Evolutionary conservation across 805 yeast species (phyloP).

Genomic region (Blastobotrys americana): DNA sequence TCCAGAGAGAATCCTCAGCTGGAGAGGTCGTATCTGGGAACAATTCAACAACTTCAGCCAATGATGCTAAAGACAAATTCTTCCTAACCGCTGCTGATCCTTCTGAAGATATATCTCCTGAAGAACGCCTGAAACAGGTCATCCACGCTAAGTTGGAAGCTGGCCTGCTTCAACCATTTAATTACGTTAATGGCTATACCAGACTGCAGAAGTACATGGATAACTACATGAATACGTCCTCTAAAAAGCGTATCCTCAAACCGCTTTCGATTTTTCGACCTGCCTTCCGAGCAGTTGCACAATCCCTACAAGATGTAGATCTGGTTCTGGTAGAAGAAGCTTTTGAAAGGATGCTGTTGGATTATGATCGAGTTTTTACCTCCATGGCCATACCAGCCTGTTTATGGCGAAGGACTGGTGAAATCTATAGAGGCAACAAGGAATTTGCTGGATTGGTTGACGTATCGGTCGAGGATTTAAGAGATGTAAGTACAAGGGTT

Average conservation of each 20-base stretch:
- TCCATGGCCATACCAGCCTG: slow-evolving; percentile 98
- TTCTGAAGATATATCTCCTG: slow-evolving; percentile 87
- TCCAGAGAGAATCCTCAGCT: not conserved
- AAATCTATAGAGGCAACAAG: slow-evolving; percentile 88
- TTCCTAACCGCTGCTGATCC: slow-evolving; percentile 97
- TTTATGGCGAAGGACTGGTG: slow-evolving; percentile 95
- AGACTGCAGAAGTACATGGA: slow-evolving; percentile 88
- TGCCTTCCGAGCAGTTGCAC: slow-evolving; percentile 87
- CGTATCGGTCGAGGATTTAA: slow-evolving; percentile 78
- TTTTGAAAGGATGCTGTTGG: slow-evolving; percentile 86
- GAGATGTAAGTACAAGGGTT: slow-evolving; percentile 39
- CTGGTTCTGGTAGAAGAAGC: slow-evolving; percentile 87
- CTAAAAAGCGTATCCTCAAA: slow-evolving; percentile 76
- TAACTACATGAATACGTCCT: slow-evolving; percentile 75
- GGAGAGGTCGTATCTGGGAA: too few relatives aligned
- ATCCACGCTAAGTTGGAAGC: slow-evolving; percentile 93
- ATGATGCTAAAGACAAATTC: slow-evolving; percentile 79
- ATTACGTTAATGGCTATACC: slow-evolving; percentile 90
- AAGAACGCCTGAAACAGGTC: slow-evolving; percentile 85
- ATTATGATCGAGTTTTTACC: slow-evolving; percentile 90
- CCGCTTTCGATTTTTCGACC: slow-evolving; percentile 84
- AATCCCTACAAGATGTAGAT: slow-evolving; percentile 84
- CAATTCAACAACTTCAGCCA: slow-evolving; percentile 7
- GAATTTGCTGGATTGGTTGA: slow-evolving; percentile 93
- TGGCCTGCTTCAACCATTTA: slow-evolving; percentile 84